Base-by-base conservation (phyloP, 306 rosid species). In the Hippophae tibetana region DNA sequence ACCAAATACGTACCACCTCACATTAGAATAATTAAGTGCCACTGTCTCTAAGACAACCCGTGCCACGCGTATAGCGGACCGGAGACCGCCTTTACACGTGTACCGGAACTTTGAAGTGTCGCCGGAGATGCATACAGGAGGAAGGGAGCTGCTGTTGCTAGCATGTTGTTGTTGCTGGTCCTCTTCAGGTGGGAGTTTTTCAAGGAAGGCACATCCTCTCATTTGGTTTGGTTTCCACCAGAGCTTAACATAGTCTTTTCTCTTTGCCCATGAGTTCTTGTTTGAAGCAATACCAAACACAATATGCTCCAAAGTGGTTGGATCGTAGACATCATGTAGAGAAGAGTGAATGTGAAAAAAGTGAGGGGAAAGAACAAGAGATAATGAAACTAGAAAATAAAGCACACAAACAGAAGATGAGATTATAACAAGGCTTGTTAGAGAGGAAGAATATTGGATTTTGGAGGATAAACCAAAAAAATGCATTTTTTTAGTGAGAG, bases 1-100 rank as follows among this genome's bases (percentile, higher is more conserved):
- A 2, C 96, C 98, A 52, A 87, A 92, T 38, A 92, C 98, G 49
- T 75, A 92, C 98, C 98, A 92, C 61, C 86, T 75, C 52, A 92
- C 95, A 50, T 76, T 61, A 0, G 95, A 62, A 63, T 78, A 77
- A 13, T 80, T 70, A 56, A 76, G 62, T 0, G 84, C 84, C 13
- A 87, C 75, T 0, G 85, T 83, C 71, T 92, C 98, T 0, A 60
- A 61, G 6, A 92, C 95, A 27, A 87, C 93, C 1, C 93, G 87
- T 0, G 98, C 98, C 55, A 87, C 84, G 0, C 95, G 84, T 3
- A 87, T 83, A 0, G 95, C 95, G 0, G 92, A 84, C 23, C 69
- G 67, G 7, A 38, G 47, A 5, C 13, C 45, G 11, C 40, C 57
- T 23, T 1, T 14, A 11, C 27, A 7, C 9, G 38, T 18, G 9